phyloP scores from a whole-genome alignment of 1,284 basidiomycete genomes.

The Fomitopsis schrenkii region DNA sequence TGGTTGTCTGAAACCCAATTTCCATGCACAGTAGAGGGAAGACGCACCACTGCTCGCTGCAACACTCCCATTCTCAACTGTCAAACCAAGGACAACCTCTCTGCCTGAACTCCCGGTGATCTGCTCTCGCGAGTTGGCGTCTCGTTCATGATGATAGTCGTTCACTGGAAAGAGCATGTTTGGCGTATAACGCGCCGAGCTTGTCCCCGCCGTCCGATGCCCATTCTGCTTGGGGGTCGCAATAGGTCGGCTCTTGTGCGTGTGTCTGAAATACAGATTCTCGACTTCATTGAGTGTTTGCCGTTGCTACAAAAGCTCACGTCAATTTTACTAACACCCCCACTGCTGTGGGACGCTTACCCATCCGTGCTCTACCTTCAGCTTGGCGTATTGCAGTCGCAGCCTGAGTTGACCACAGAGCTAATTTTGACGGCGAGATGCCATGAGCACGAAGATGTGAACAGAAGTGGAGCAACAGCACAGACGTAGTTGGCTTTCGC shows the following conservation, averaged over 20 bases:
- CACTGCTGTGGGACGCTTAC: conserved; percentile 34
- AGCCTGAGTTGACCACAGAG: conserved; percentile 70
- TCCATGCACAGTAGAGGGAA: background rate
- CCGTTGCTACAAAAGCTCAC: conserved; percentile 46
- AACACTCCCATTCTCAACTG: background rate
- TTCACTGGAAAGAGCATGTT: conserved; percentile 4
- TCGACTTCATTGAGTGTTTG: conserved; percentile 75
- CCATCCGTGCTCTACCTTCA: conserved; percentile 81
- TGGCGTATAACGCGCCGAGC: background rate
- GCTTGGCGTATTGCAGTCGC: conserved; percentile 69
- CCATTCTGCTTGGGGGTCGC: conserved; percentile 11
- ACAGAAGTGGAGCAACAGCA: conserved; percentile 3
- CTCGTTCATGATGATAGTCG: background rate
- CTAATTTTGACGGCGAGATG: conserved; percentile 28
- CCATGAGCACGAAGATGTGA: background rate
- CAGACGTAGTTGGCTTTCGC: conserved; percentile 62
- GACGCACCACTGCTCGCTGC: background rate
- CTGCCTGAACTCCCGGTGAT: too few species aligned
- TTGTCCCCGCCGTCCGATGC: conserved; percentile 4
- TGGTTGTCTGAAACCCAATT: background rate
- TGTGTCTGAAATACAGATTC: conserved; percentile 73
- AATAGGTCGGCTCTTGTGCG: conserved; percentile 34
- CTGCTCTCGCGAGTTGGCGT: background rate
- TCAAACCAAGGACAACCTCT: too few species aligned
- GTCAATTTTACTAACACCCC: conserved; percentile 7